Percentiles rank a stretch among this genome's conserved stretches.
phyloP scores from a whole-genome alignment of 225 moss, liverwort and hornwort genomes.

The Asterella californica region DNA sequence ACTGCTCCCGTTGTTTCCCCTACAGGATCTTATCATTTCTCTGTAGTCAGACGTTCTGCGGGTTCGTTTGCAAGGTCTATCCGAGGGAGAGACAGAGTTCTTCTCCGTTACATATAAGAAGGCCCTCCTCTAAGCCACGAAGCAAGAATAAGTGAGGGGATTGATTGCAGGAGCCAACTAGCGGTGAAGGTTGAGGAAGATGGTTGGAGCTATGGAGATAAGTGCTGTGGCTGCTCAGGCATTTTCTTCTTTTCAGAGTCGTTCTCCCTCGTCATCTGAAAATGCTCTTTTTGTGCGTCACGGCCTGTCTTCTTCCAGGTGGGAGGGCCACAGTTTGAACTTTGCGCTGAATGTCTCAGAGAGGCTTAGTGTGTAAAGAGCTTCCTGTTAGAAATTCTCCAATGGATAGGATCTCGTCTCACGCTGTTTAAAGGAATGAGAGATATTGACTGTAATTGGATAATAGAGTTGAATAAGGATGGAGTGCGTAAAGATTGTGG shows the following conservation, averaged over 20 bases:
- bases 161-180: slow-evolving; percentile 7
- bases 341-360: neutral
- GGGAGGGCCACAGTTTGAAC: neutral
- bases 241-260: neutral
- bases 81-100: no score
- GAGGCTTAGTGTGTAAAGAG: neutral
- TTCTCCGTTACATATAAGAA: no score
- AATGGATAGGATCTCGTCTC: neutral
- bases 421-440: neutral
- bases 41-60: no score
- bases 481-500: no score
- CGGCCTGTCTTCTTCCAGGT: neutral
- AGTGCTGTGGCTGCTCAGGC: neutral
- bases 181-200: neutral
- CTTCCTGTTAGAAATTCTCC: neutral
- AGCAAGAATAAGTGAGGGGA: no score
- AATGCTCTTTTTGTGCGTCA: neutral
- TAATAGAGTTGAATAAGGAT: no score
- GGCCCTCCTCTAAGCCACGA: neutral
- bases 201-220: slow-evolving; percentile 5
- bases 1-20: no score
- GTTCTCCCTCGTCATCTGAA: neutral
- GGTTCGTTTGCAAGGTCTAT: no score
- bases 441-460: neutral
- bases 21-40: no score